Evolutionary conservation across 257 asterid species (phyloP).

Genomic region (Penstemon barbatus): DNA sequence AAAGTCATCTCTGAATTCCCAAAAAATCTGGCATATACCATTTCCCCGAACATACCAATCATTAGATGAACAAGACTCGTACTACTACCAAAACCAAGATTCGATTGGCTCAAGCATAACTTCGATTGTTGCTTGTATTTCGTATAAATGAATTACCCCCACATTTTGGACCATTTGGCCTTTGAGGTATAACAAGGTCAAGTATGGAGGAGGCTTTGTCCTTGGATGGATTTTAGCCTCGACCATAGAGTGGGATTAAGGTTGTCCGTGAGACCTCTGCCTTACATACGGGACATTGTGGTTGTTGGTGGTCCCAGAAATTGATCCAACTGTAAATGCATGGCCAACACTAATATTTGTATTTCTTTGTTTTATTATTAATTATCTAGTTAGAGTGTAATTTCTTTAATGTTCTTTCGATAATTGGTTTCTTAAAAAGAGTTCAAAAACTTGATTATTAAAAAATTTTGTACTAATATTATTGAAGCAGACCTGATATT

Average conservation of each 20-base stretch:
- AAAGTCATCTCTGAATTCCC: conserved; percentile 50
- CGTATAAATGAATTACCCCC: neutral
- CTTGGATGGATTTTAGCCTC: conserved; percentile 44
- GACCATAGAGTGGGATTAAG: conserved; percentile 70
- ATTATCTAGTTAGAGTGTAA: too few species aligned
- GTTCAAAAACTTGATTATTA: too few species aligned
- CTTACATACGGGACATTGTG: conserved; percentile 82
- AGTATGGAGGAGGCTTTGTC: conserved; percentile 28
- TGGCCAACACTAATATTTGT: conserved; percentile 53
- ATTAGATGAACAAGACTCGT: conserved; percentile 39
- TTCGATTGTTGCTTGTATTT: conserved; percentile 20
- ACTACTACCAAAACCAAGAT: conserved; percentile 15
- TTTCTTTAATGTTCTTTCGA: too few species aligned
- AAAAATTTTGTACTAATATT: too few species aligned
- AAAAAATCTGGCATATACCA: conserved; percentile 49
- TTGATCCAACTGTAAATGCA: conserved; percentile 78
- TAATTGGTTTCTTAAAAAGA: too few species aligned
- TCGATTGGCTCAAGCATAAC: conserved; percentile 29
- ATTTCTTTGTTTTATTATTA: too few species aligned
- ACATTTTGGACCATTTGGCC: conserved; percentile 57
- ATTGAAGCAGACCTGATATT: too few species aligned
- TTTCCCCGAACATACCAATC: conserved; percentile 58
- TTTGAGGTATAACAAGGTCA: conserved; percentile 47
- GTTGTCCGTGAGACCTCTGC: conserved; percentile 53
- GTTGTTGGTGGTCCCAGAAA: conserved; percentile 39